Evolutionary conservation across 2,329 filamentous ascomycete species (phyloP), one percentile per base, ranked within the genome.

Genomic region (Colletotrichum lupini): DNA sequence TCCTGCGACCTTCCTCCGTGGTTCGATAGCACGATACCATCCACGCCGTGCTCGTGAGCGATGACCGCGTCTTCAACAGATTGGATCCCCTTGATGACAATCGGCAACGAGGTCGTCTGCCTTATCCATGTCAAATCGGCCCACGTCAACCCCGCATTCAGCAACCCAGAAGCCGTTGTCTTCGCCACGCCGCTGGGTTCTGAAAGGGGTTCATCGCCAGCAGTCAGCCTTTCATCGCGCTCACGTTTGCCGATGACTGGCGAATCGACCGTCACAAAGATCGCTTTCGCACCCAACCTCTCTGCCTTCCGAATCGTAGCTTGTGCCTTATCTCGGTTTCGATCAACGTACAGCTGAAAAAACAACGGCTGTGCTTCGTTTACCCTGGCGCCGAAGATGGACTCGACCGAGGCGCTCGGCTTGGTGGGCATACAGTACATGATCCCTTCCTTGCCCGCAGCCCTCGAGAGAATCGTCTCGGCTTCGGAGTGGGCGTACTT

Each of bases 1-100:
- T 89, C 87, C 1, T 86, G 77, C 57, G 82, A 86, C 60, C 92
- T 80, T 0, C 92, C 92, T 1, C 92, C 93, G 79, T 95, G 93
- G 75, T 94, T 95, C 16, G 87, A 89, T 1, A 94, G 84, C 1
- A 94, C 87, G 61, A 95, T 92, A 0, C 90, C 92, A 74, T 94
- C 89, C 3, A 89, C 88, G 0, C 90, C 91, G 19, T 86, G 77
- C 65, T 92, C 86, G 49, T 91, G 85, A 1, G 90, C 90, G 75
- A 84, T 86, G 62, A 86, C 83, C 6, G 92, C 92, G 79, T 94
- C 92, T 35, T 85, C 83, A 0, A 89, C 87, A 6, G 88, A 89
- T 81, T 94, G 92, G 14, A 95, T 89, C 0, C 92, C 92, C 80
- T 94, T 95, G 32, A 94, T 57, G 75, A 92, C 83, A 83, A 94